Evolutionary conservation across 1,284 basidiomycete genomes (phyloP), one percentile per base, ranked within the genome.

Genomic region (Marasmius oreades): DNA sequence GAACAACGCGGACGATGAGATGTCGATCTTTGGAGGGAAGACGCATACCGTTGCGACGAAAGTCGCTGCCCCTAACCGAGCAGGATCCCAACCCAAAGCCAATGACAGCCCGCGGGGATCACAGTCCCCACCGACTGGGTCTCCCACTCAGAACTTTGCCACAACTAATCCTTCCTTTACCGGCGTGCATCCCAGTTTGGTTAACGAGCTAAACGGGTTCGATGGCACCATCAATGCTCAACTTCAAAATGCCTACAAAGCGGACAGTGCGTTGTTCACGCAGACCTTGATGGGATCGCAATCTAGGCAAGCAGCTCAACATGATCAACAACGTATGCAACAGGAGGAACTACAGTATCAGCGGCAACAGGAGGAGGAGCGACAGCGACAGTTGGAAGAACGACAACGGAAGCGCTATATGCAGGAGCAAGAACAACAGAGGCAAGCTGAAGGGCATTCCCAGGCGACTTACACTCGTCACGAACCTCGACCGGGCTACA

Each of bases 1-100:
- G 10, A 69, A 69, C 24, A 75, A 76, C 22, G 69, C 69, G 52
- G 76, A 79, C 52, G 87, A 90, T 65, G 87, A 89, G 64, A 72
- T 90, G 23, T 79, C 81, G 5, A 86, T 90, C 42, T 88, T 90
- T 67, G 81, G 85, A 57, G 86, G 86, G n/a, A 80, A 81, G 60
- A 86, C 81, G 10, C 80, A 85, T 59, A 84, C 79, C 0, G 72
- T 88, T 14, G 73, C 72, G 1, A 81, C 76, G 0, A 82, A 80
- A 57, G 65, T 64, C 16, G 20, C 24, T n/a, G 55, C 39, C 58
- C 70, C 28, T 46, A 59, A 16, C 51, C 58, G 59, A 28, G 53
- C 37, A 36, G 43, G 55, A n/a, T 59, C 58, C 5, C 50, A 62
- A 10, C 23, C 61, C 20, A 50, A 59, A 23, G 51, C 61, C 10